Evolutionary conservation across 805 yeast species (phyloP), one percentile per base, ranked within the genome.

Genomic region (Lachancea thermotolerans): DNA sequence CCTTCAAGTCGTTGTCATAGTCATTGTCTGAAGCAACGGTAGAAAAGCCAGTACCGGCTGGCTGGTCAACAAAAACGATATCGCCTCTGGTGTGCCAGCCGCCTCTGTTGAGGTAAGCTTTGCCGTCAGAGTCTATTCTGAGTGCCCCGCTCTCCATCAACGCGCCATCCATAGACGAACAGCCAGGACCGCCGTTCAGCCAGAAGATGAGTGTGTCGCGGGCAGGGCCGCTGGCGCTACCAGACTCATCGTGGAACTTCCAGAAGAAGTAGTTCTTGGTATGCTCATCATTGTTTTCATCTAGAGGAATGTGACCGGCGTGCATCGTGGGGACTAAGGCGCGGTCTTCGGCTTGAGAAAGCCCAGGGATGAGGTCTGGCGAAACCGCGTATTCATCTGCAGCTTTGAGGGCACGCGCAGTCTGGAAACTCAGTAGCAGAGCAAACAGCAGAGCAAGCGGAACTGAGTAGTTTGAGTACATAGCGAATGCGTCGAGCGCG

Each of bases 111-210:
- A 70, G 64, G 11, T 60, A 64, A 8, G 87, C 73, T 42, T 71
- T 60, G 2, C 69, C 72, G 8, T 74, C 58, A 0, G 60, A 53
- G 52, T 69, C 66, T 15, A 88, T 74, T 44, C 96, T 71, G 37
- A 88, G 76, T 0, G 99, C 98, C 0, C 99, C 99, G 2, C 81
- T 68, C 63, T 93, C 99, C 78, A 90, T 78, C 51, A 93, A 61
- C 0, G 95, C 96, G 12, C 99, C 99, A 65, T 93, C 99, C 93
- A 91, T 80, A 0, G 97, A 89, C 1, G 96, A 89, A 63, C 99
- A 93, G 0, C 99, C 99, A 0, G 99, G 99, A 0, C 99, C 99
- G 34, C 99, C 99, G 62, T 93, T 93, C 17, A 93, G 72, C 98
- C 99, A 93, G 44, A 93, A 73, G 8, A 84, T 73, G 17, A 85